Percentiles rank a stretch among this genome's conserved stretches.
phyloP scores from a whole-genome alignment of 2,329 filamentous ascomycete species.

The Epicoccum sorghinum region DNA sequence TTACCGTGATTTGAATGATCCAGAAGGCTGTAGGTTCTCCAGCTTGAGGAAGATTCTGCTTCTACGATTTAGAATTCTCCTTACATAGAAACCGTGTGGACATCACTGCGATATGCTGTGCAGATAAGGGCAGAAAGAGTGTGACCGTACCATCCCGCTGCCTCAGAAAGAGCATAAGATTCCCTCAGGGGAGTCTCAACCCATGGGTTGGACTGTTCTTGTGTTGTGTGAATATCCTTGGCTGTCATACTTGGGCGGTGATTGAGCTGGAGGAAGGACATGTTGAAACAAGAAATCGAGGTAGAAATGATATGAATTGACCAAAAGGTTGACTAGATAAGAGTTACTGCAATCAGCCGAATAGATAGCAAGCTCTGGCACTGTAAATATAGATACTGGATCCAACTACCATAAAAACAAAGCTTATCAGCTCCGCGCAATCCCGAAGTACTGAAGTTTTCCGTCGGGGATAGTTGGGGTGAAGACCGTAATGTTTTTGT shows the following conservation, averaged over 20 bases:
- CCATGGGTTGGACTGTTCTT: slow-evolving; percentile 59
- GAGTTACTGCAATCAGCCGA: slow-evolving; percentile 2
- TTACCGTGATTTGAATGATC: slow-evolving; percentile 78
- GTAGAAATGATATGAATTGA: neutral
- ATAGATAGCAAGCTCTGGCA: slow-evolving; percentile 7
- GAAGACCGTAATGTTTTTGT: slow-evolving; percentile 27
- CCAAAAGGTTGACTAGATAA: slow-evolving; percentile 1
- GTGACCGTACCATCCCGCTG: slow-evolving; percentile 71
- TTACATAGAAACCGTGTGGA: slow-evolving; percentile 19
- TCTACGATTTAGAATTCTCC: slow-evolving; percentile 42
- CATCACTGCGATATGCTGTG: neutral
- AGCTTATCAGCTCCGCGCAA: slow-evolving; percentile 34
- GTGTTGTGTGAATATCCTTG: slow-evolving; percentile 26
- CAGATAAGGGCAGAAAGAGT: slow-evolving; percentile 19
- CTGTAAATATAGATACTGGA: slow-evolving; percentile 3
- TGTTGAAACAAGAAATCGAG: slow-evolving; percentile 1
- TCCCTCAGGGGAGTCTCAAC: slow-evolving; percentile 73
- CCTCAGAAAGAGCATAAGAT: slow-evolving; percentile 69
- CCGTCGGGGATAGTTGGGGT: slow-evolving; percentile 17
- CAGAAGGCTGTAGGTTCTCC: slow-evolving; percentile 82
- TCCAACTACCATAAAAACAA: slow-evolving; percentile 12
- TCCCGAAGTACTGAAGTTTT: slow-evolving; percentile 21
- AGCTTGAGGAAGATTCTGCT: slow-evolving; percentile 84
- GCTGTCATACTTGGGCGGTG: slow-evolving; percentile 29
- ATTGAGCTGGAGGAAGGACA: slow-evolving; percentile 12